Evolutionary conservation across 139 green algal genomes (phyloP).

Genomic region (Tetraselmis striata): DNA sequence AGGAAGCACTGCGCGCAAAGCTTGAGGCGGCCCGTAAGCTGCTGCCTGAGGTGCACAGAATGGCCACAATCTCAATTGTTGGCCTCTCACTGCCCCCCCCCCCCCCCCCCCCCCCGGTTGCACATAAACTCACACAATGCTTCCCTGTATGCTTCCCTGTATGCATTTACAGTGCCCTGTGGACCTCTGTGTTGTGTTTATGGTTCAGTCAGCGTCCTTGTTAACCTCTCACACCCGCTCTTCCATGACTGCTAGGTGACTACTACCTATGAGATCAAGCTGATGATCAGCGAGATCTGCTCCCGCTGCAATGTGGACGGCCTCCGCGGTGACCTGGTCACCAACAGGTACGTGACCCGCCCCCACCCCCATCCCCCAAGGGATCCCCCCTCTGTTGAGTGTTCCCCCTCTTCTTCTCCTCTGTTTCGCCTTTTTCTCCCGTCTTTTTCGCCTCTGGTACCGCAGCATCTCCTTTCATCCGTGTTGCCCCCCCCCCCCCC

Average conservation of each 20-base stretch:
- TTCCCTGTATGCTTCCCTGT: no score
- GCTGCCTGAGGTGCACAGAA: constrained; percentile 6
- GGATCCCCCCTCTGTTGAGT: neutral
- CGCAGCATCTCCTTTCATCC: constrained; percentile 4
- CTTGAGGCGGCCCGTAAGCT: constrained; percentile 14
- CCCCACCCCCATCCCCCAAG: constrained; percentile 6
- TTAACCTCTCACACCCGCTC: no score
- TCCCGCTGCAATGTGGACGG: constrained; percentile 82
- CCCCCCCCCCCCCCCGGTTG: no score
- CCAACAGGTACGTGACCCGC: constrained; percentile 76
- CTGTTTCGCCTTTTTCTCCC: no score
- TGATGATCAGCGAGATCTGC: constrained; percentile 86
- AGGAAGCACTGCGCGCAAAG: constrained; percentile 46
- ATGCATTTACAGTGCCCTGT: no score
- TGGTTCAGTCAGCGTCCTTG: no score
- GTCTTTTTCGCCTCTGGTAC: no score
- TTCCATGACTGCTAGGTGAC: no score
- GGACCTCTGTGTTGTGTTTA: no score
- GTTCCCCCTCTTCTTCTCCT: neutral
- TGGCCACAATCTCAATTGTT: no score
- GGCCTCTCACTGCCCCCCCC: no score
- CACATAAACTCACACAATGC: no score
- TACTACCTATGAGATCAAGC: constrained; percentile 34
- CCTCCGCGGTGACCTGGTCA: constrained; percentile 85
- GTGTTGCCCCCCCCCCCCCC: constrained; percentile 14